These are phyloP conservation scores for Cyberlindnera americana DNA, from an alignment of 805 yeast species.

Conservation along the genomic window DNA sequence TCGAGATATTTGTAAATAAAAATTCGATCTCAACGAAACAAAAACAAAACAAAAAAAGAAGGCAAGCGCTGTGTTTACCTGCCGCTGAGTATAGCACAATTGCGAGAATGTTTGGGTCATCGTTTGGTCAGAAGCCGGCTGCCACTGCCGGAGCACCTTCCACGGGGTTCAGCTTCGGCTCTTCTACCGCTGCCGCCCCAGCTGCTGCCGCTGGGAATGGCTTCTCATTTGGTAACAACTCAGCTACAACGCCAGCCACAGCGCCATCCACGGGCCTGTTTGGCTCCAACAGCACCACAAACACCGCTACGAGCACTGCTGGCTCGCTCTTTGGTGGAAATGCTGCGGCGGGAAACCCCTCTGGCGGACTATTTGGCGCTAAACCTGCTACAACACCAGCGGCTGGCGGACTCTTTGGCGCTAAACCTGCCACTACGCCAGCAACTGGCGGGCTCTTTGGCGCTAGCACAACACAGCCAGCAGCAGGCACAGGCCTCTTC, in stretches of 20 bases:
- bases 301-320: constrained; percentile 12
- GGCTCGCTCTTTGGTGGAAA: constrained; percentile 36
- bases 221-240: constrained; percentile 20
- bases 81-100: too few relatives aligned
- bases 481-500: not conserved
- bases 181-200: constrained; percentile 11
- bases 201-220: constrained; percentile 17
- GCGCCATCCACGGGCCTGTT: constrained; percentile 30
- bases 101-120: too few relatives aligned
- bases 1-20: constrained; percentile 2
- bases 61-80: not conserved
- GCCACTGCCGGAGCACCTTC: too few relatives aligned
- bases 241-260: constrained; percentile 4
- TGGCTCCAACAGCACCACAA: constrained; percentile 22
- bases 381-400: constrained; percentile 6
- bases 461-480: constrained; percentile 2
- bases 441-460: constrained; percentile 12
- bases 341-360: too few relatives aligned
- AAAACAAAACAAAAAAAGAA: not conserved
- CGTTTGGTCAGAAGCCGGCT: too few relatives aligned
- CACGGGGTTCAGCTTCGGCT: constrained; percentile 11
- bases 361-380: not conserved
- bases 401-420: constrained; percentile 32
- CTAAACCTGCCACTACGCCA: constrained; percentile 7
- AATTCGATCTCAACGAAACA: constrained; percentile 1